A percentile compares a stretch with the other conserved stretches of the same genome.
phyloP scores from a whole-genome alignment of 2,329 filamentous ascomycete genomes.

The Apiospora aurea region DNA sequence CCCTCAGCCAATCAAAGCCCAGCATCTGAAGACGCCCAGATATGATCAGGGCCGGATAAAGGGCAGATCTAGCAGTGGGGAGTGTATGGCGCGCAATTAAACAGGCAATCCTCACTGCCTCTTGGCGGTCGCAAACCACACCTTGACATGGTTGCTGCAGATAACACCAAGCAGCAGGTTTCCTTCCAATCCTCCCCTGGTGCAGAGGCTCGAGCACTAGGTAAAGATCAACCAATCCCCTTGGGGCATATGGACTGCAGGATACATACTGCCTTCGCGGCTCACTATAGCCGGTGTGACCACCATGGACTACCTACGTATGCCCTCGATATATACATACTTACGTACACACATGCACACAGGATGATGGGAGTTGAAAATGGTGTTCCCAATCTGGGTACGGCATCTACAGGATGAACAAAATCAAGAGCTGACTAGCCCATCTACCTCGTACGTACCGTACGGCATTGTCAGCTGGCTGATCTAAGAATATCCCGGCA shows the following conservation, averaged over 20 bases:
- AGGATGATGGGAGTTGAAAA: too few species aligned
- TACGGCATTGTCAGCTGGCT: slow-evolving; percentile 7
- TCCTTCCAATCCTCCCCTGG: background rate
- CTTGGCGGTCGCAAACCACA: background rate
- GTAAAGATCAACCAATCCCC: background rate
- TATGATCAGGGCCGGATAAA: slow-evolving; percentile 14
- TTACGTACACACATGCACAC: too few species aligned
- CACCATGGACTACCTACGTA: background rate
- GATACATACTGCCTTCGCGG: background rate
- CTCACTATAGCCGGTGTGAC: background rate
- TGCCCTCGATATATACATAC: background rate
- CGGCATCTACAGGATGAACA: background rate
- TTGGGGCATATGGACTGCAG: background rate
- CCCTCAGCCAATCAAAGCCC: background rate
- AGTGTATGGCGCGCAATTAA: slow-evolving; percentile 19
- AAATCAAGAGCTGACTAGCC: background rate
- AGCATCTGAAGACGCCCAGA: slow-evolving; percentile 15
- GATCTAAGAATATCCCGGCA: slow-evolving; percentile 20
- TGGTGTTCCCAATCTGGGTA: too few species aligned
- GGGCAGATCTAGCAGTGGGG: slow-evolving; percentile 16
- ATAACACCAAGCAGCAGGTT: slow-evolving; percentile 12
- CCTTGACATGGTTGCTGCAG: background rate
- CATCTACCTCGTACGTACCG: background rate
- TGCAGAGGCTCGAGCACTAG: background rate
- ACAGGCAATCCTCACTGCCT: slow-evolving; percentile 5